These are phyloP conservation scores for Venturia pyrina DNA, from an alignment of 2,329 filamentous ascomycete species.

Conservation along the genomic window DNA sequence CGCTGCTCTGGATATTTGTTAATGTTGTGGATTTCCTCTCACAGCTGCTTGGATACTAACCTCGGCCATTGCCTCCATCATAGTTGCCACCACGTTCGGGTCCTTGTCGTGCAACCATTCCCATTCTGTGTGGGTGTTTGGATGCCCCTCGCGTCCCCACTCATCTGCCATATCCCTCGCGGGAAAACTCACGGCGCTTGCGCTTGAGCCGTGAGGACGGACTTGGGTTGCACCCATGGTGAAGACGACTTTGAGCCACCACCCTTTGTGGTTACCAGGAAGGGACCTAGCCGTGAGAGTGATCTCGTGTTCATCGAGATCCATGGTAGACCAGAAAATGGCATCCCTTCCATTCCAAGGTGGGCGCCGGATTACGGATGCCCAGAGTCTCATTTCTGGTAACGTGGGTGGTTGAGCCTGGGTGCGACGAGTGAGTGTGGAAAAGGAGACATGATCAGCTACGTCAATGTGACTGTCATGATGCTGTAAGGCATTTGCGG, in stretches of 20 bases:
- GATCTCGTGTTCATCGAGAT: background rate
- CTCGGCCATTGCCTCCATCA: background rate
- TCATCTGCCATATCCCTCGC: background rate
- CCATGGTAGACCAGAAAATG: background rate
- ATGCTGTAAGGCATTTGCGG: too few relatives aligned
- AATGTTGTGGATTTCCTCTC: background rate
- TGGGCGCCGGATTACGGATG: background rate
- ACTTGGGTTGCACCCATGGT: background rate
- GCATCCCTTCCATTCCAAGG: background rate
- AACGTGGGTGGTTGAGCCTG: background rate
- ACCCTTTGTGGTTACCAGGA: background rate
- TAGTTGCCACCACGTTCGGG: background rate
- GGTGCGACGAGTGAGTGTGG: background rate
- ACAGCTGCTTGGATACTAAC: background rate
- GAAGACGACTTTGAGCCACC: background rate
- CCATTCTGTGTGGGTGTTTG: background rate
- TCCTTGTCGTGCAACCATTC: background rate
- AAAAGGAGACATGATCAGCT: background rate
- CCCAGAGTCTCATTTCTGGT: background rate
- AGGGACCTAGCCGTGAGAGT: background rate
- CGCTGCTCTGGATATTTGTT: background rate
- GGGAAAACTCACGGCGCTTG: background rate
- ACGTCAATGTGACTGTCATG: too few relatives aligned
- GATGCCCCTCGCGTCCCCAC: background rate
- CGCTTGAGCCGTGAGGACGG: too few relatives aligned